Percentiles rank a stretch among this genome's conserved stretches.
Evolutionary conservation across 805 yeast species (phyloP).

Genomic region (Saccharomyces jurei): DNA sequence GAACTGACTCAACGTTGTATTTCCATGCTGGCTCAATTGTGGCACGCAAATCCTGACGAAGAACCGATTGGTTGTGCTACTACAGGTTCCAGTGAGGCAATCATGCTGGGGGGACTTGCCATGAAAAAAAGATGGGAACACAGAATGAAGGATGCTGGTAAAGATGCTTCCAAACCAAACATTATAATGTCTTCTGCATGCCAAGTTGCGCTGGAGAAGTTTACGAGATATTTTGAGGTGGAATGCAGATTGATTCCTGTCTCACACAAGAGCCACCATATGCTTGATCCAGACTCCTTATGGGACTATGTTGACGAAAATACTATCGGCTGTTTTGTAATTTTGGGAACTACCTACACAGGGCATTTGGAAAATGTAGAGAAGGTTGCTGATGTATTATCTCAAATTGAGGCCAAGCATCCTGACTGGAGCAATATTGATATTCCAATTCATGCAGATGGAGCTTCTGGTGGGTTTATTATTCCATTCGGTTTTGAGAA

Average conservation of each 20-base stretch:
- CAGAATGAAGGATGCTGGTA: conserved; percentile 50
- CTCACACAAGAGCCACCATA: conserved; percentile 48
- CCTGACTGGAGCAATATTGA: conserved; percentile 34
- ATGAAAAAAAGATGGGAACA: conserved; percentile 87
- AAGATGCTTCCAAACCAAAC: conserved; percentile 60
- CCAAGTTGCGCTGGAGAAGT: conserved; percentile 90
- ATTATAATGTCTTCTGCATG: conserved; percentile 88
- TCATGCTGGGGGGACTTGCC: conserved; percentile 88
- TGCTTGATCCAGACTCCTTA: conserved; percentile 54
- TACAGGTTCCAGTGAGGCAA: conserved; percentile 90
- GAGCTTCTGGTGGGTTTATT: conserved; percentile 84
- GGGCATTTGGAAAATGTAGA: conserved; percentile 83
- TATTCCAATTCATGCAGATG: conserved; percentile 87
- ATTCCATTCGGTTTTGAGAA: conserved; percentile 80
- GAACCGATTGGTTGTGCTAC: conserved; percentile 79
- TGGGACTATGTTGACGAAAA: conserved; percentile 72
- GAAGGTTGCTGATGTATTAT: conserved; percentile 53
- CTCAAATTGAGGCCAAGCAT: conserved; percentile 43
- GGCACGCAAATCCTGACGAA: conserved; percentile 55
- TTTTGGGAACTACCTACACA: conserved; percentile 86
- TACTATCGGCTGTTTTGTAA: conserved; percentile 85
- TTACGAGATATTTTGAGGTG: conserved; percentile 89
- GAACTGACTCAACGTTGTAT: conserved; percentile 78
- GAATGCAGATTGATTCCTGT: conserved; percentile 73
- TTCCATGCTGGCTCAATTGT: conserved; percentile 66